Percentiles rank a stretch among this genome's conserved stretches.
These are phyloP conservation scores for Penicillium angulare DNA, from an alignment of 495 filamentous ascomycete species.

Conservation along the genomic window DNA sequence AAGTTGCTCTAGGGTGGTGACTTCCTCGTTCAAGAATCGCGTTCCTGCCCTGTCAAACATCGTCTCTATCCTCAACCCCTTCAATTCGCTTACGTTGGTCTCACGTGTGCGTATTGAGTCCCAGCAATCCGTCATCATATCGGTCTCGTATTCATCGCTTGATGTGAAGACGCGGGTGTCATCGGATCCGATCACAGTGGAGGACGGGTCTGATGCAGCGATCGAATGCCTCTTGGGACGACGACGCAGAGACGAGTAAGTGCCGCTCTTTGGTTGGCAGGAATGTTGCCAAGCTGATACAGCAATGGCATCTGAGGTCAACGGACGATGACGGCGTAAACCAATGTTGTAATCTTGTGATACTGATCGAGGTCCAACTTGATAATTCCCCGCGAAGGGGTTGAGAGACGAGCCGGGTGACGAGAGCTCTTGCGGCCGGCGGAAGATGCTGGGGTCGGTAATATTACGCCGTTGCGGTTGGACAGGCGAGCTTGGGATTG, in stretches of 20 bases:
- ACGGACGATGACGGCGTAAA: constrained; percentile 19
- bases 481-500: constrained; percentile 18
- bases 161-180: constrained; percentile 72
- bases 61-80: constrained; percentile 68
- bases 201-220: constrained; percentile 67
- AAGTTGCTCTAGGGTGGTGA: constrained; percentile 55
- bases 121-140: constrained; percentile 87
- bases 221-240: constrained; percentile 47
- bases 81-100: constrained; percentile 57
- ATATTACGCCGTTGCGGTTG: constrained; percentile 37
- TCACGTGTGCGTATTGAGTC: constrained; percentile 85
- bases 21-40: constrained; percentile 53
- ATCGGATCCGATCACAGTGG: constrained; percentile 82
- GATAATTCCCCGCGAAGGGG: constrained; percentile 8
- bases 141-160: constrained; percentile 81
- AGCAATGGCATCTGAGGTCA: constrained; percentile 32
- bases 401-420: constrained; percentile 17
- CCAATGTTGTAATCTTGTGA: constrained; percentile 28
- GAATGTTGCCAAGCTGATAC: constrained; percentile 26
- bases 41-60: constrained; percentile 82
- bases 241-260: constrained; percentile 32
- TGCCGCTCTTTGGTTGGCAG: constrained; percentile 8
- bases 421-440: constrained; percentile 27
- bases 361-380: constrained; percentile 22
- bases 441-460: constrained; percentile 41